These are phyloP conservation scores for Termitomyces sp. DNA, from an alignment of 768 basidiomycete genomes.

Conservation along the genomic window DNA sequence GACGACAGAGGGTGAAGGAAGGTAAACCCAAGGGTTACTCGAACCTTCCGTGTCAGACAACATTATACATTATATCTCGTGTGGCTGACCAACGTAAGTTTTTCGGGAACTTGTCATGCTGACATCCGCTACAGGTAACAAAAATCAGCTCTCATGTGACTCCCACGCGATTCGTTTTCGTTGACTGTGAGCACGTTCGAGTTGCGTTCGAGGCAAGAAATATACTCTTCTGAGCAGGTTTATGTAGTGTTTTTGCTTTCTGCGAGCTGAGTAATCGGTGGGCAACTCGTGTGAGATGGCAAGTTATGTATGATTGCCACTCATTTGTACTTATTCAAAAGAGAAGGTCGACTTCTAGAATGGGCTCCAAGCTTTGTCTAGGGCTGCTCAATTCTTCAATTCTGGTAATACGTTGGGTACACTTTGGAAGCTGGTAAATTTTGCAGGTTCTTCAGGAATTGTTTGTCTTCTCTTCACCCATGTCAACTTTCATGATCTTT, in stretches of 20 bases:
- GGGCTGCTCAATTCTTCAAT: too few relatives aligned
- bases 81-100: background rate
- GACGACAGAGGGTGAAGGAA: background rate
- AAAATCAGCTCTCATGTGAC: background rate
- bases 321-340: too few relatives aligned
- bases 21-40: background rate
- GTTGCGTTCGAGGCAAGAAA: background rate
- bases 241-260: too few relatives aligned
- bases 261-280: too few relatives aligned
- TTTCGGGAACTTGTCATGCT: background rate
- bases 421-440: too few relatives aligned
- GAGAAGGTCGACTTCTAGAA: too few relatives aligned
- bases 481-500: conserved; percentile 4
- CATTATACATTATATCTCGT: background rate
- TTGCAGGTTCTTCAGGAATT: background rate
- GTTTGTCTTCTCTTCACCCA: background rate
- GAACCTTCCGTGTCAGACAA: background rate
- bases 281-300: too few relatives aligned
- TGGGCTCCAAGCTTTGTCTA: too few relatives aligned
- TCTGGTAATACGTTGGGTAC: too few relatives aligned
- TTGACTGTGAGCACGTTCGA: too few relatives aligned
- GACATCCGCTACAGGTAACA: background rate
- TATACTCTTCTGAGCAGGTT: too few relatives aligned
- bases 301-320: too few relatives aligned
- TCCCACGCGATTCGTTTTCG: background rate